phyloP scores from a whole-genome alignment of 495 filamentous ascomycete species.

The Penicillium goetzii region DNA sequence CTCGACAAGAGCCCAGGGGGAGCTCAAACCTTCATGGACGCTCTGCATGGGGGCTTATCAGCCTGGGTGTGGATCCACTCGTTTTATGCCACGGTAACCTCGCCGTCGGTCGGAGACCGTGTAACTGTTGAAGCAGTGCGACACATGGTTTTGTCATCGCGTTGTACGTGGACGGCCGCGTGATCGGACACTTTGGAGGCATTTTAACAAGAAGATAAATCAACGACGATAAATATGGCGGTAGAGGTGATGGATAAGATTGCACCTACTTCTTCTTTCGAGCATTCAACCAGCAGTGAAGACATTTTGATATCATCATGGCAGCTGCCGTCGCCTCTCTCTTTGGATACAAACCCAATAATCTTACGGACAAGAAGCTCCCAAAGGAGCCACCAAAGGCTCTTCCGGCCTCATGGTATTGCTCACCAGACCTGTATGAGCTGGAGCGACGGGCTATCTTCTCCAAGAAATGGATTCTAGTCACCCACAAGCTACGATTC shows the following conservation, averaged over 20 bases:
- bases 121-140: not conserved
- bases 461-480: slow-evolving; percentile 53
- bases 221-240: not conserved
- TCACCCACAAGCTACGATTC: slow-evolving; percentile 52
- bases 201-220: slow-evolving; percentile 2
- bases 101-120: slow-evolving; percentile 17
- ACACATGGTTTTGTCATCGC: not conserved
- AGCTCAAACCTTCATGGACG: not conserved
- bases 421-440: slow-evolving; percentile 52
- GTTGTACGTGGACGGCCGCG: slow-evolving; percentile 6
- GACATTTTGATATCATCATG: slow-evolving; percentile 17
- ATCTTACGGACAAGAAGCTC: slow-evolving; percentile 9
- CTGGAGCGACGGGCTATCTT: slow-evolving; percentile 57
- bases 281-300: not conserved
- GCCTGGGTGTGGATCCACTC: not conserved
- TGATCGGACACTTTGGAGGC: slow-evolving; percentile 6
- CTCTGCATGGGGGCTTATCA: not conserved
- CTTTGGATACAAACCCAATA: slow-evolving; percentile 26
- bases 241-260: not conserved
- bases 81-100: slow-evolving; percentile 6
- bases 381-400: slow-evolving; percentile 33
- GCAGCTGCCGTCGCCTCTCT: slow-evolving; percentile 26
- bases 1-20: not conserved
- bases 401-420: slow-evolving; percentile 56
- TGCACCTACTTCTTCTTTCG: not conserved